These are phyloP conservation scores for Aechmea fasciata DNA, from an alignment of 176 grass and related monocot genomes.

Conservation along the genomic window DNA sequence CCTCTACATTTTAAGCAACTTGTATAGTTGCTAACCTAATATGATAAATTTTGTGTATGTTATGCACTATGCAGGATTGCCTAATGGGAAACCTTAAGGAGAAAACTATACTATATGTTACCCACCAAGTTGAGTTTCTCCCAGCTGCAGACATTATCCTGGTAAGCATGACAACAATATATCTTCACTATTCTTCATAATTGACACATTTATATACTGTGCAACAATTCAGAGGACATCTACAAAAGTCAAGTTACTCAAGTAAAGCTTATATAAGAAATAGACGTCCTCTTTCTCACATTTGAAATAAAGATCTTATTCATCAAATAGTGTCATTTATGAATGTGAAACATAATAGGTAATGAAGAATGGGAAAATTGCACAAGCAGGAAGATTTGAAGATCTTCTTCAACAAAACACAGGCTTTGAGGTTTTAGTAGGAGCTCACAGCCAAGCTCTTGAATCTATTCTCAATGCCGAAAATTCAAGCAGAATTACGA, in stretches of 20 bases:
- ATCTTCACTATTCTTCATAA: background rate
- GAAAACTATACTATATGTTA: conserved; percentile 90
- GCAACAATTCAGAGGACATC: too few relatives aligned
- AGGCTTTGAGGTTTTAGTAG: conserved; percentile 84
- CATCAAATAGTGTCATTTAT: conserved; percentile 11
- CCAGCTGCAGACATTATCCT: conserved; percentile 82
- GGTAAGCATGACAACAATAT: conserved; percentile 31
- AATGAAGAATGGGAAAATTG: conserved; percentile 78
- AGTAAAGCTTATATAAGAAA: too few relatives aligned
- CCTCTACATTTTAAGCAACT: too few relatives aligned
- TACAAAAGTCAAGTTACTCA: too few relatives aligned
- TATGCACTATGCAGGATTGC: conserved; percentile 72
- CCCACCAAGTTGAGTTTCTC: conserved; percentile 98
- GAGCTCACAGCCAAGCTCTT: conserved; percentile 84
- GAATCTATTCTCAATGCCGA: conserved; percentile 73
- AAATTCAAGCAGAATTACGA: conserved; percentile 64
- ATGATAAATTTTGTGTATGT: background rate
- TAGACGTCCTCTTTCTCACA: background rate
- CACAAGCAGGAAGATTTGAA: conserved; percentile 70
- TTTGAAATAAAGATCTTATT: background rate
- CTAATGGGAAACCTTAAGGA: conserved; percentile 80
- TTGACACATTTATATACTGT: too few relatives aligned
- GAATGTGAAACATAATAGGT: conserved; percentile 53
- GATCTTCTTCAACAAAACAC: conserved; percentile 80
- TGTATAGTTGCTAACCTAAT: conserved; percentile 1